A percentile compares a stretch with the other conserved stretches of the same genome.
These are phyloP conservation scores for Malassezia dermatis DNA, from an alignment of 1,284 basidiomycete species.

Conservation along the genomic window DNA sequence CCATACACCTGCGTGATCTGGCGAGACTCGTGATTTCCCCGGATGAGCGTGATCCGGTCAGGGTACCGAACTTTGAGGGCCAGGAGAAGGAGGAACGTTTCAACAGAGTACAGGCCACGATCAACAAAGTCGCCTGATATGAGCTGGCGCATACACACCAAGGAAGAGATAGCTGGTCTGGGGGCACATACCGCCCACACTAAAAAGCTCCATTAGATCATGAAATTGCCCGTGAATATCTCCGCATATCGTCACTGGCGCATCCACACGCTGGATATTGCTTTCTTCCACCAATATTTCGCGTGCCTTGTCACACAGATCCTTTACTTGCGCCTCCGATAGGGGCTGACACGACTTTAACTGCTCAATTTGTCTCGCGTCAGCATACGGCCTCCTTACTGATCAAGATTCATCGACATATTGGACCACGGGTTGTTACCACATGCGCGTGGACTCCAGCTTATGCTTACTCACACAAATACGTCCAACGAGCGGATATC, in stretches of 20 bases:
- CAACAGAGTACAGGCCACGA: constrained; percentile 91
- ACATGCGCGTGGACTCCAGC: neutral
- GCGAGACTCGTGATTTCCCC: constrained; percentile 96
- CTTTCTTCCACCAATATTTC: constrained; percentile 91
- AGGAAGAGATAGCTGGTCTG: constrained; percentile 97
- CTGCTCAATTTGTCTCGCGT: constrained; percentile 35
- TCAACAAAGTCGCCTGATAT: constrained; percentile 40
- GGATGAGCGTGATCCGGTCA: constrained; percentile 90
- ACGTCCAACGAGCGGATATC: neutral
- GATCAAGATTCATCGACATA: constrained; percentile 31
- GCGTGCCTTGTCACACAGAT: constrained; percentile 80
- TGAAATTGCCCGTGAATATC: constrained; percentile 99
- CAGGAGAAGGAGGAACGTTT: constrained; percentile 87
- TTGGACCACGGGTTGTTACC: neutral
- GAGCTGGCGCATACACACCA: constrained; percentile 56
- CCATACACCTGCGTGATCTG: constrained; percentile 94
- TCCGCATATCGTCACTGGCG: constrained; percentile 94
- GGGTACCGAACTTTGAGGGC: constrained; percentile 95
- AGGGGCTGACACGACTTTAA: constrained; percentile 38
- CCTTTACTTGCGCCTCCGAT: constrained; percentile 37
- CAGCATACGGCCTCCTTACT: constrained; percentile 4
- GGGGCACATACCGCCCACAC: constrained; percentile 85
- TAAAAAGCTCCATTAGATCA: constrained; percentile 93
- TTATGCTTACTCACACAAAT: neutral
- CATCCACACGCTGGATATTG: constrained; percentile 90